Evolutionary conservation across 306 rosid genomes (phyloP).

Genomic region (Malus orientalis): DNA sequence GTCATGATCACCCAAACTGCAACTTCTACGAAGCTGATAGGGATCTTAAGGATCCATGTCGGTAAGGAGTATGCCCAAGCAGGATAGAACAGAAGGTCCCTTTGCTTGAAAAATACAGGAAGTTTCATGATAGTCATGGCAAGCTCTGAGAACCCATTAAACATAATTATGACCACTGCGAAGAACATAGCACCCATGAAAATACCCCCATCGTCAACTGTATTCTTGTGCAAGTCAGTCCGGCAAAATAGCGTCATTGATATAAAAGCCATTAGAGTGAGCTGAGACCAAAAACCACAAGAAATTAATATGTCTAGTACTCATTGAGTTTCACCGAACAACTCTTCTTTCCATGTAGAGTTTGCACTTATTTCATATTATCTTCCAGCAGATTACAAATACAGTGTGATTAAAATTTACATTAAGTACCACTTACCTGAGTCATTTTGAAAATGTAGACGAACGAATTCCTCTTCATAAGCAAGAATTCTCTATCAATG

Average conservation of each 20-base stretch:
- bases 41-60: conserved; percentile 35
- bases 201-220: conserved; percentile 14
- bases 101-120: conserved; percentile 44
- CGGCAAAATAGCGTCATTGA: conserved; percentile 28
- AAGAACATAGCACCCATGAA: conserved; percentile 33
- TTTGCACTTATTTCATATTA: neutral
- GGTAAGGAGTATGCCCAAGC: conserved; percentile 36
- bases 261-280: conserved; percentile 14
- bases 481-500: conserved; percentile 24
- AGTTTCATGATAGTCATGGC: conserved; percentile 35
- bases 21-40: conserved; percentile 29
- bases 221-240: conserved; percentile 25
- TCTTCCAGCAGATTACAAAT: neutral
- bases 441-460: conserved; percentile 32
- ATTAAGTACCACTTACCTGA: conserved; percentile 15
- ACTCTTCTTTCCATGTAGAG: neutral
- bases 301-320: neutral
- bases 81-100: conserved; percentile 39
- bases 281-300: conserved; percentile 11
- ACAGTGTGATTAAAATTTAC: neutral
- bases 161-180: conserved; percentile 17
- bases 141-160: conserved; percentile 36
- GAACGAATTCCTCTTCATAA: conserved; percentile 42
- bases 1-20: conserved; percentile 32
- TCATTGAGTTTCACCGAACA: neutral